Base-by-base conservation (phyloP, 345 rosid species). In the Brassica cretica region DNA sequence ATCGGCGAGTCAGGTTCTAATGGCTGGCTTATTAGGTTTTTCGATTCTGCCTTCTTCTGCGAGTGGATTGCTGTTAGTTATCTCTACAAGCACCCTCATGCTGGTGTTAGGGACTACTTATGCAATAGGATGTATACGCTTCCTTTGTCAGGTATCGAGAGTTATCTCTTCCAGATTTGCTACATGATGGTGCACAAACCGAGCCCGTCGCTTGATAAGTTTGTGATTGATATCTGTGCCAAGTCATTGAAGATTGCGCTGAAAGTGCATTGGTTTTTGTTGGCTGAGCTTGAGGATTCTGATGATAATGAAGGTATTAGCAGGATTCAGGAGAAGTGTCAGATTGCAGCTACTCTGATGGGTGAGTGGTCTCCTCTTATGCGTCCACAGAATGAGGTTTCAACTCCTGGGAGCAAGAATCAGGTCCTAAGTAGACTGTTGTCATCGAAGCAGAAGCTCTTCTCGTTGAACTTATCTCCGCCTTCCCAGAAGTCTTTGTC, bases 41-140 rank as follows among this genome's bases (percentile, higher is more conserved):
- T 93, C 71, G 97, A 96, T 84, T 96, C 99, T 4, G 82, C 99
- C 8, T 96, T 96, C 80, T 96, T 96, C 86, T 96, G 99, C 14
- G 99, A 96, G 89, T 96, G 99, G 99, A 96, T 96, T 79, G 99
- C 99, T 3, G 98, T 96, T 30, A 93, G 99, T 86, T 96, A 96
- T 81, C 91, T 96, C 6, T 96, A 96, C 84, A 96, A 96, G 89
- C 99, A 96, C 66, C 94, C 93, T 16, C 97, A 96, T 46, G 76
- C 91, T 0, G 99, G 98, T 62, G 98, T 96, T 7, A 89, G 99
- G 30, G 99, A 96, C 69, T 96, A 96, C 84, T 85, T 96, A 32
- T 96, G 99, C 86, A 96, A 96, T 84, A 82, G 98, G 83, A 96
- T 96, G 99, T 93, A 96, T 80, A 91, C 95, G 3, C 87, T 96